Evolutionary conservation across 352 stramenopile species (phyloP), one percentile per base, ranked within the genome.

Genomic region (Ochromonadaceae sp.): DNA sequence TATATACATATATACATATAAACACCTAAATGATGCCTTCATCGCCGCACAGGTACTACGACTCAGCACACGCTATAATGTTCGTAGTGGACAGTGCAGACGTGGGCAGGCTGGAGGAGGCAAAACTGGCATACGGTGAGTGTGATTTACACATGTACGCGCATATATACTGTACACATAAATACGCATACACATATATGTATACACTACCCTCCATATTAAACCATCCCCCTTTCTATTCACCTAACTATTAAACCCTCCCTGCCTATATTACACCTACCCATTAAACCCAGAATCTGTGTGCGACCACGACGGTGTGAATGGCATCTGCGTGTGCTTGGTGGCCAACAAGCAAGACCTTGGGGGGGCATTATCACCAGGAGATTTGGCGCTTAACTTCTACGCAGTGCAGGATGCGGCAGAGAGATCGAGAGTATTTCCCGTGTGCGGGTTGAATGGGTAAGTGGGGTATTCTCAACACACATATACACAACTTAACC

Each of bases 281-380:
- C n/a, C n/a, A n/a, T n/a, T n/a, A n/a, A n/a, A n/a, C 67, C 17
- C 34, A 86, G 79, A 85, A 12, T 78, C 74, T 2, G 85, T 93
- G 75, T 74, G 89, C 40, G 71, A 87, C 83, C 69, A 76, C 73
- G 7, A 81, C 83, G 72, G 76, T 84, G 43, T 77, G 69, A 63
- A 65, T n/a, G 82, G 78, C 32, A 74, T 91, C n/a, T 85, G 85
- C 38, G 56, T 93, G 26, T 67, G 92, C n/a, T 73, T 93, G 31
- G 74, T 92, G 25, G 81, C 80, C 28, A 93, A 93, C 72, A 93
- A 93, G 66, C 86, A 88, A 67, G 85, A 93, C 70, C 67, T 91
- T 32, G 73, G 25, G 22, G 71, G 70, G 46, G 70, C 71, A 38
- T 68, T 70, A 26, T 58, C 59, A 17, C 60, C 67, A 20, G 59